Base-by-base conservation (phyloP, 768 basidiomycete genomes). In the Austroboletus eburneus region DNA sequence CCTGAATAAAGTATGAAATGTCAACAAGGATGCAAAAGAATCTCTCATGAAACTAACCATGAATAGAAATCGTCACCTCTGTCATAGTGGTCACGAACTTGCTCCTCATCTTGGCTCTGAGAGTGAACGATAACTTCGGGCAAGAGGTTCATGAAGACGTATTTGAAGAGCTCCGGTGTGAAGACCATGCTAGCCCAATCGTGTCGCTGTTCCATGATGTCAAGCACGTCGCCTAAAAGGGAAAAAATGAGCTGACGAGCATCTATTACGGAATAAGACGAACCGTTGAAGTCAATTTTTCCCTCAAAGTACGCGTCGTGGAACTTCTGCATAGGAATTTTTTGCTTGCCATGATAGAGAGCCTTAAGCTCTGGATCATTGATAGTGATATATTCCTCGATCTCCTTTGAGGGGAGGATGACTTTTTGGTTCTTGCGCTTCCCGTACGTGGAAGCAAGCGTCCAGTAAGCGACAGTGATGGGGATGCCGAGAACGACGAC, bases 261-360 rank as follows among this genome's bases (percentile, higher is more conserved):
- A 32, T 17, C 30, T 21, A 46, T 2, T 21, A 14, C 16, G 5
- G n/a, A 2, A 5, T 0, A 6, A 36, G 40, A 66, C 76, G 33
- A 36, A 88, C 95, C 93, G 42, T 97, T 99, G 66, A 99, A 88
- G 46, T 97, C 94, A 50, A 94, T 81, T 71, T 97, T 97, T 40
- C 85, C 85, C 41, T 94, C 92, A 65, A 99, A 97, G 72, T 87
- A 98, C 52, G 91, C 90, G 73, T 99, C 96, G 63, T 98, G 86
- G 76, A 96, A 95, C 55, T 88, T 71, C 70, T 99, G 95, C 85
- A 96, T 94, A 42, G 93, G 93, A 48, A 99, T 97, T 70, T 96
- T 98, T 57, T 83, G 79, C 69, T 84, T 88, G 54, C 83, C 86
- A 25, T 79, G 69, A 72, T 94, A 98, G 49, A 81, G 73, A 24